These are phyloP conservation scores for Diplogelasinospora grovesii DNA, from an alignment of 495 filamentous ascomycete genomes.

Conservation along the genomic window DNA sequence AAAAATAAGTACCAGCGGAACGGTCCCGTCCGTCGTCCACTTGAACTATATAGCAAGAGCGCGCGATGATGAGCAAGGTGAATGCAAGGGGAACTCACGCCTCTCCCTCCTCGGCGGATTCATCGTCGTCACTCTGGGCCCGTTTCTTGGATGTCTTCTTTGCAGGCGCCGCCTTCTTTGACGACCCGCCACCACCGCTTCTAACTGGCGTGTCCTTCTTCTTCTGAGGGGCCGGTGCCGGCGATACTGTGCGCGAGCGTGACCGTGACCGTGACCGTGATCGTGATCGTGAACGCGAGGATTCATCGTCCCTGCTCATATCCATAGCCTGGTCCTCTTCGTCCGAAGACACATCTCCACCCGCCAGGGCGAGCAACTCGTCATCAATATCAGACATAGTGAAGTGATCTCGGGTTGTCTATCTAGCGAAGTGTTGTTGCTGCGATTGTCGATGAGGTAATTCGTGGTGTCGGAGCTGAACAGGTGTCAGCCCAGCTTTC, in stretches of 20 bases:
- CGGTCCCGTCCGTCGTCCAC: no score
- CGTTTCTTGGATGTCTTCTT: slow-evolving; percentile 39
- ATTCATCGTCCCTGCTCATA: slow-evolving; percentile 30
- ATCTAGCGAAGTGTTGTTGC: neutral
- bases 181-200: slow-evolving; percentile 31
- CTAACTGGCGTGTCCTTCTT: slow-evolving; percentile 26
- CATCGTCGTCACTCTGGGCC: slow-evolving; percentile 52
- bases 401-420: neutral
- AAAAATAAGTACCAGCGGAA: no score
- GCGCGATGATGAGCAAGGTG: slow-evolving; percentile 25
- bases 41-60: no score
- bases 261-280: slow-evolving; percentile 24
- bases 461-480: neutral
- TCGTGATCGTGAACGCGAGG: slow-evolving; percentile 30
- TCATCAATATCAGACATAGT: slow-evolving; percentile 73
- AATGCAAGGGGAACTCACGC: slow-evolving; percentile 54
- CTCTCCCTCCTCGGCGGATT: slow-evolving; percentile 74
- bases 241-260: slow-evolving; percentile 13
- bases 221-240: slow-evolving; percentile 24
- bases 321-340: slow-evolving; percentile 41
- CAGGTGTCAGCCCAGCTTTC: no score
- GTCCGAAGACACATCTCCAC: slow-evolving; percentile 49
- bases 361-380: slow-evolving; percentile 81
- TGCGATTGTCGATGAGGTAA: neutral
- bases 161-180: slow-evolving; percentile 42